Base-by-base conservation (phyloP, 257 asterid species). In the Voacanga thouarsii region DNA sequence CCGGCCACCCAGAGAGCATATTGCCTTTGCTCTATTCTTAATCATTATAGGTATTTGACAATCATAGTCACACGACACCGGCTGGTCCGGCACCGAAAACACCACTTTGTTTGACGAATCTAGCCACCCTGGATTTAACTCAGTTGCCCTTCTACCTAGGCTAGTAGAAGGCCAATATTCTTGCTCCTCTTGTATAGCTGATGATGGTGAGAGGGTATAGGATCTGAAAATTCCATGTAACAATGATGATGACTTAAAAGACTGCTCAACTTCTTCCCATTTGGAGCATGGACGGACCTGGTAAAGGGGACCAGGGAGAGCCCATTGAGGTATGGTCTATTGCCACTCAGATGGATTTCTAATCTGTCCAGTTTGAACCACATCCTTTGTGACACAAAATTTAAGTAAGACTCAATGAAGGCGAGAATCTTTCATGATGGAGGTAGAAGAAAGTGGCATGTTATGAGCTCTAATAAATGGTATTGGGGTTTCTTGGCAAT, bases 61-160 rank as follows among this genome's bases (percentile, higher is more conserved):
- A 65, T 30, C 71, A 64, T 11, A 24, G 14, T n/a, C 64, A n/a
- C 16, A 2, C 65, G 24, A 26, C 66, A 60, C 37, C 37, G 30
- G 37, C 67, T 61, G 67, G 39, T 28, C 47, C 71, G 71, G 71
- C 71, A 65, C 71, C 71, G 71, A 65, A 65, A 65, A 65, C 44
- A 65, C 45, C 71, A 65, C 47, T 65, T 33, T 18, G 18, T 65
- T 65, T 65, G 71, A 65, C n/a, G n/a, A 65, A 30, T 65, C 19
- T 30, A 24, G 5, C 10, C 71, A 61, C 67, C 33, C 19, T 53
- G n/a, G 37, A 61, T 61, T 24, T 11, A 50, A 50, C 51, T 8
- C 12, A 47, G 14, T 47, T 47, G 8, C 4, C 51, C 51, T 5
- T 10, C 3, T 0, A 47, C 51, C 51, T 10, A 5, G 8, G 6